Evolutionary conservation across 1,284 basidiomycete species (phyloP).

Genomic region (Malassezia equina): DNA sequence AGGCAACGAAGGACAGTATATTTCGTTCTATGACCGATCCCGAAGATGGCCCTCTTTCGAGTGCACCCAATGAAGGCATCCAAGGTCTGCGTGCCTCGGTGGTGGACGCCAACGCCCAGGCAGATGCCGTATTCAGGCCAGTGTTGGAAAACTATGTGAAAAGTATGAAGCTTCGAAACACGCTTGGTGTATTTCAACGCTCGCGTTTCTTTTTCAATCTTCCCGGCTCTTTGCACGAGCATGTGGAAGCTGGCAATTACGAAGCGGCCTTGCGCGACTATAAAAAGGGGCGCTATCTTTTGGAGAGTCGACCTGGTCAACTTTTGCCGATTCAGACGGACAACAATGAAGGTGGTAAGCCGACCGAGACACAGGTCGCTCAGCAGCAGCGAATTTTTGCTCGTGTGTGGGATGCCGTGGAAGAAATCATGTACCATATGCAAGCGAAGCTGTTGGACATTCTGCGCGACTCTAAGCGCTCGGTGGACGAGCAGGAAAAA

Average conservation of each 20-base stretch:
- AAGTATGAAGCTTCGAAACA: slow-evolving; percentile 80
- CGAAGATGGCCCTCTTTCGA: slow-evolving; percentile 68
- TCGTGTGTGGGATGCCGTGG: slow-evolving; percentile 90
- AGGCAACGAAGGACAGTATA: slow-evolving; percentile 84
- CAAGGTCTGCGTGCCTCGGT: slow-evolving; percentile 61
- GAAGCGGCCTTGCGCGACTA: slow-evolving; percentile 90
- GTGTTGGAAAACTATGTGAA: slow-evolving; percentile 92
- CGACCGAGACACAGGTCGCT: slow-evolving; percentile 20
- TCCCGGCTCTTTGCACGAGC: slow-evolving; percentile 80
- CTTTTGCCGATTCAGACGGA: slow-evolving; percentile 54
- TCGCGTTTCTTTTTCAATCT: slow-evolving; percentile 98
- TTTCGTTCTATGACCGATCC: slow-evolving; percentile 66
- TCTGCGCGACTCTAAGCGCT: slow-evolving; percentile 66
- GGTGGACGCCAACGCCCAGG: slow-evolving; percentile 63
- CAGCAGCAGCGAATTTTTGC: slow-evolving; percentile 78
- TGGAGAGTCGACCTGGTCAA: slow-evolving; percentile 75
- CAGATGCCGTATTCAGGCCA: slow-evolving; percentile 89
- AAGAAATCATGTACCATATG: slow-evolving; percentile 90
- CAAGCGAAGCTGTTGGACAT: slow-evolving; percentile 63
- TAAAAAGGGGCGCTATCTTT: slow-evolving; percentile 86
- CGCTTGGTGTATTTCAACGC: slow-evolving; percentile 86
- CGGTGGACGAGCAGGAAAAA: slow-evolving; percentile 88
- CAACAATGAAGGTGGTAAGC: slow-evolving; percentile 26
- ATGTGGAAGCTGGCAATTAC: slow-evolving; percentile 65
- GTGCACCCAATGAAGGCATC: slow-evolving; percentile 70